A percentile compares a stretch with the other conserved stretches of the same genome.
Conservation (phyloP, 495 filamentous ascomycete genomes). For the Penicillium coprophilum region DNA sequence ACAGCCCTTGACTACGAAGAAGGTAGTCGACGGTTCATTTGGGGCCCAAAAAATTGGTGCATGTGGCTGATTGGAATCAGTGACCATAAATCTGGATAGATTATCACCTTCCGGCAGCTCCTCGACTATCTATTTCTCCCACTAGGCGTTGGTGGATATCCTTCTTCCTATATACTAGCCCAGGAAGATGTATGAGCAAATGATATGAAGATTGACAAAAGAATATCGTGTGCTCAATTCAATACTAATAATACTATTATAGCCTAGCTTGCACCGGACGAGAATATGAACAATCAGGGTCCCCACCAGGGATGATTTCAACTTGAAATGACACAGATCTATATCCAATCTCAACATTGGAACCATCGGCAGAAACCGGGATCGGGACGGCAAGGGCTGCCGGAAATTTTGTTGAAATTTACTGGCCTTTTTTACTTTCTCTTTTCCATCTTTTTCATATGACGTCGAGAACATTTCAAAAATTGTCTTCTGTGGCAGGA, state of each 20-base stretch:
- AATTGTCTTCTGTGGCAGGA: background rate
- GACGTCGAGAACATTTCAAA: background rate
- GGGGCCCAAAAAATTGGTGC: too few relatives aligned
- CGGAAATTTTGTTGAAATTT: constrained; percentile 25
- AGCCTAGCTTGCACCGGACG: background rate
- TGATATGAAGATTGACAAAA: too few relatives aligned
- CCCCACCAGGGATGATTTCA: too few relatives aligned
- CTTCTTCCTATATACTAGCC: too few relatives aligned
- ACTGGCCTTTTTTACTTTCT: constrained; percentile 4
- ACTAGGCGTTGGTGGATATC: too few relatives aligned
- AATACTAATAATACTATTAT: background rate
- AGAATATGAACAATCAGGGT: background rate
- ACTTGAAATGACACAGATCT: background rate
- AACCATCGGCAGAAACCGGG: constrained; percentile 35
- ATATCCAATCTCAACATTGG: constrained; percentile 1
- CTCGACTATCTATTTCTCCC: too few relatives aligned
- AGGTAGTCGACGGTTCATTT: too few relatives aligned
- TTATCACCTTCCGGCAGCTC: too few relatives aligned
- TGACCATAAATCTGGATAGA: too few relatives aligned
- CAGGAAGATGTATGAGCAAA: too few relatives aligned
- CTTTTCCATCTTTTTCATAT: constrained; percentile 1
- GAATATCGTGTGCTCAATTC: background rate
- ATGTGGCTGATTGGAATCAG: too few relatives aligned
- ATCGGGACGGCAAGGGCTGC: constrained; percentile 11
- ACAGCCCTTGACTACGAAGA: too few relatives aligned